Percentiles rank a stretch among this genome's conserved stretches.
Evolutionary conservation across 176 grass and related monocot genomes (phyloP).

Genomic region (Puccinellia tenuiflora): DNA sequence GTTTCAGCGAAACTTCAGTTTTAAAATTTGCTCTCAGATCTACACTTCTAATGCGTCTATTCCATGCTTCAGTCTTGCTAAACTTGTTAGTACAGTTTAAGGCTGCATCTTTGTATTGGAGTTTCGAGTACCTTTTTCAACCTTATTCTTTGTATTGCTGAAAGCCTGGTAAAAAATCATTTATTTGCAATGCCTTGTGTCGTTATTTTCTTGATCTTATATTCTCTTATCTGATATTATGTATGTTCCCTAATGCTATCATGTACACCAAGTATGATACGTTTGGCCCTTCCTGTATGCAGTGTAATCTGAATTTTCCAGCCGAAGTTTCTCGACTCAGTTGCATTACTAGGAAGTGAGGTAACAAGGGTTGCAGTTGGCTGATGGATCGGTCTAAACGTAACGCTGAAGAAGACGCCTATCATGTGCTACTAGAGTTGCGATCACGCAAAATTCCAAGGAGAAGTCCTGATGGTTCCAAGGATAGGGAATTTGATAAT

Average conservation of each 20-base stretch:
- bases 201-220: background rate
- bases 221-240: background rate
- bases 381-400: slow-evolving; percentile 32
- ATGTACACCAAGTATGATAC: background rate
- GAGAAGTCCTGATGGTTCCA: slow-evolving; percentile 51
- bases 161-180: background rate
- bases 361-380: background rate
- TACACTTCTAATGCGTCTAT: background rate
- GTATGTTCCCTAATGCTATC: background rate
- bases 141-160: background rate
- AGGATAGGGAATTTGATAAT: slow-evolving; percentile 31
- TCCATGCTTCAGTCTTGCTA: background rate
- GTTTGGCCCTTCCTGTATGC: slow-evolving; percentile 5
- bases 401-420: slow-evolving; percentile 18
- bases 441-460: slow-evolving; percentile 49
- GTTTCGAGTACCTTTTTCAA: background rate
- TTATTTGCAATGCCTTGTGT: background rate
- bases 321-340: background rate
- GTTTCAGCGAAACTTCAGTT: background rate
- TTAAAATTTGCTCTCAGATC: background rate
- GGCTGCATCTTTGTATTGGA: too few species aligned
- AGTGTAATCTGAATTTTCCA: slow-evolving; percentile 13
- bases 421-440: slow-evolving; percentile 32
- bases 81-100: background rate
- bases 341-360: too few species aligned